Base-by-base conservation (phyloP, 176 grass and related monocot species). In the Puya raimondii region DNA sequence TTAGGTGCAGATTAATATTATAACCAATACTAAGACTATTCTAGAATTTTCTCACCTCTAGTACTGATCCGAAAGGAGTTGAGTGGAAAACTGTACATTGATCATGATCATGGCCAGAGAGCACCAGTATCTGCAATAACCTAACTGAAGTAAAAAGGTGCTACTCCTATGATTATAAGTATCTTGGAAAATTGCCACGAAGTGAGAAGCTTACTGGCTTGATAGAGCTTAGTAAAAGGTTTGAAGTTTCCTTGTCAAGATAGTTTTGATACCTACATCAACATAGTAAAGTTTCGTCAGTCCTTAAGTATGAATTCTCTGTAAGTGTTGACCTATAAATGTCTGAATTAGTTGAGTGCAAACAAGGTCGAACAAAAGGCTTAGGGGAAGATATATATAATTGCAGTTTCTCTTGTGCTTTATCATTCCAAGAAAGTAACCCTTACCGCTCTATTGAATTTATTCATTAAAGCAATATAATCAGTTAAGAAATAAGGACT, bases 31-130 rank as follows among this genome's bases (percentile, higher is more conserved):
- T 48, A 66, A 23, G 9, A 50, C 70, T 66, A 73, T 25, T 8
- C 77, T 65, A 48, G 16, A 53, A 69, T 78, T 67, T 15, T 72
- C 74, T 76, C 79, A 89, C 93, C 86, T 97, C 94, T 16, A 48
- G 87, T 69, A 90, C 77, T 52, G 80, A 17, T 11, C 84, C 87
- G 84, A 76, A 78, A 67, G 86, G 67, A 23, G 81, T 85, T 27
- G 89, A 82, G 78, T 93, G 94, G 49, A 64, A 25, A 17, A 90
- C 66, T 76, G 94, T 90, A 64, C 94, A 97, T 81, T 97, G 94
- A 80, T 97, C 94, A 76, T 97, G 94, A 64, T 97, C 93, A 84
- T 97, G 94, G 49, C 89, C 84, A 59, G 87, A 97, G 53, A 97
- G 80, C 23, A 97, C 94, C 76, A 97, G 86, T 80, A 77, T 69